Evolutionary conservation across 495 filamentous ascomycete species (phyloP), one percentile per base, ranked within the genome.

Genomic region (Barbatosphaeria neglecta): DNA sequence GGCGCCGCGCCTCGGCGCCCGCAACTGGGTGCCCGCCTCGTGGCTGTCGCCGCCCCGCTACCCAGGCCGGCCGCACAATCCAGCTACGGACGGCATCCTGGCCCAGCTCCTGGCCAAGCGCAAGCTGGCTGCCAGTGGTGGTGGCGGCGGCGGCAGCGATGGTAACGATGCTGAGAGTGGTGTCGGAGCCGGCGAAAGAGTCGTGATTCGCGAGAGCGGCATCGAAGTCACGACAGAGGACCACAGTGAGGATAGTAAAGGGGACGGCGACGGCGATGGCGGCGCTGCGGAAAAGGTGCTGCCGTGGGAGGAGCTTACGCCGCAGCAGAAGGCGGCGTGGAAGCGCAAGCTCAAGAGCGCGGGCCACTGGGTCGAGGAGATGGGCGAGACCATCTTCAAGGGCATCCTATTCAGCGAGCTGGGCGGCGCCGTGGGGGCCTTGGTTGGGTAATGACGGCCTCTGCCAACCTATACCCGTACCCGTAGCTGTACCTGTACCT

Each of bases 381-480:
- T 89, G 63, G 84, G 83, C 1, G 84, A 87, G 63, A 73, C 70
- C 25, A 73, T 92, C 11, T 71, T 92, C 28, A 73, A 81, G 59
- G 80, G 84, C 6, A 72, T 95, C 6, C 61, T 93, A 39, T 93
- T 93, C 66, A 74, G 78, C 18, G 75, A 86, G 63, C 65, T 78
- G 44, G 84, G 72, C 45, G 78, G 70, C 18, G 52, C 68, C 6
- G 68, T 85, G 43, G 78, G 73, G 4, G 64, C 64, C 20, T 62
- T 66, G 37, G 73, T 82, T 22, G 63, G 56, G 20, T 24, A 16
- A 22, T 23, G 19, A n/a, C n/a, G n/a, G n/a, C n/a, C n/a, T n/a
- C n/a, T n/a, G n/a, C n/a, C n/a, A n/a, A n/a, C n/a, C n/a, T n/a
- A n/a, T n/a, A n/a, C n/a, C n/a, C n/a, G n/a, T n/a, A n/a, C n/a